phyloP scores from a whole-genome alignment of 768 basidiomycete genomes.

The Suillus decipiens region DNA sequence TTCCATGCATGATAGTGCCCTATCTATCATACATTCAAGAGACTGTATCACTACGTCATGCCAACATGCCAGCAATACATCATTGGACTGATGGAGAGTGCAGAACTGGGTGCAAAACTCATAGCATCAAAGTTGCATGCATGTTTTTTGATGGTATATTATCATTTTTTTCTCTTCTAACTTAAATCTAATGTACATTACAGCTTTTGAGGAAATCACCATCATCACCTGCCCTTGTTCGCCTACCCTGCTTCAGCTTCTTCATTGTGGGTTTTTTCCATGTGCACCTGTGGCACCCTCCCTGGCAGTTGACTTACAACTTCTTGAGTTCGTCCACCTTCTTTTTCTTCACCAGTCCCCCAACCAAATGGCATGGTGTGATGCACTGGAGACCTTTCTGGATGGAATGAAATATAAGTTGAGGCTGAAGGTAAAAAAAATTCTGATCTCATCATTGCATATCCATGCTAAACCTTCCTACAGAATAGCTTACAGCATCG shows the following conservation, averaged over 20 bases:
- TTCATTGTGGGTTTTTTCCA: conserved; percentile 26
- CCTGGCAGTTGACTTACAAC: conserved; percentile 33
- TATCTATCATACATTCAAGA: conserved; percentile 7
- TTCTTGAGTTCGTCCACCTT: conserved; percentile 29
- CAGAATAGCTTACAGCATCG: conserved; percentile 26
- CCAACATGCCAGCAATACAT: neutral
- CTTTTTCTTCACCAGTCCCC: conserved; percentile 30
- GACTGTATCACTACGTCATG: neutral
- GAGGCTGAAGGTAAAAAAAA: conserved; percentile 16
- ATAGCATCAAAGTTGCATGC: conserved; percentile 4
- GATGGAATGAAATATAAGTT: conserved; percentile 22
- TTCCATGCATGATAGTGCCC: neutral
- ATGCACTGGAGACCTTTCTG: conserved; percentile 28
- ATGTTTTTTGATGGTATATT: conserved; percentile 9
- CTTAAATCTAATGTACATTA: neutral
- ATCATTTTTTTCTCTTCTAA: conserved; percentile 1
- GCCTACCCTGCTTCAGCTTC: conserved; percentile 24
- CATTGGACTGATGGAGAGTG: neutral
- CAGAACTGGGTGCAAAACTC: neutral
- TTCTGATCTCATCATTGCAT: neutral
- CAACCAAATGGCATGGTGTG: conserved; percentile 30
- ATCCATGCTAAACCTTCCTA: neutral
- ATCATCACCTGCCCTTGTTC: conserved; percentile 8
- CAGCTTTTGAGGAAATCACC: conserved; percentile 5
- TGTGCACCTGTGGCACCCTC: conserved; percentile 31